A percentile compares a stretch with the other conserved stretches of the same genome.
Evolutionary conservation across 2,329 filamentous ascomycete species (phyloP).

Genomic region (Xylariaceae sp.): DNA sequence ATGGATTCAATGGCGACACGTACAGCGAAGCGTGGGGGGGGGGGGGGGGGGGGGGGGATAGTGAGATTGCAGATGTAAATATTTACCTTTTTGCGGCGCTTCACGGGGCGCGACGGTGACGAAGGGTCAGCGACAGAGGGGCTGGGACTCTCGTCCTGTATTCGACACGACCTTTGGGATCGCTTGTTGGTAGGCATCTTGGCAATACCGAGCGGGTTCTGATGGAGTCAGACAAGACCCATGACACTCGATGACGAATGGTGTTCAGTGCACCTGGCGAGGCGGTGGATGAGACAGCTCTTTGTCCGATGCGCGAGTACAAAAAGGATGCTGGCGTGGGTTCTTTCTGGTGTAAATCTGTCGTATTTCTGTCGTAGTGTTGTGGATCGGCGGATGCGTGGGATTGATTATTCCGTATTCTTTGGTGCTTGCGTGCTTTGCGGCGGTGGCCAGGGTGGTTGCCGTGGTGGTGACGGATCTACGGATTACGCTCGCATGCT

Average conservation of each 20-base stretch:
- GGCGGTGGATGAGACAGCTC: background rate
- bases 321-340: background rate
- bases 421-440: background rate
- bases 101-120: slow-evolving; percentile 57
- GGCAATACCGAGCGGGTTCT: background rate
- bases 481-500: background rate
- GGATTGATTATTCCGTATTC: background rate
- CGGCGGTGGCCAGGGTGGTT: background rate
- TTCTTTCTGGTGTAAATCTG: background rate
- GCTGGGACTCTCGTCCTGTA: slow-evolving; percentile 30
- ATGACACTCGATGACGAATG: slow-evolving; percentile 16
- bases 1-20: background rate
- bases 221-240: slow-evolving; percentile 19
- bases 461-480: background rate
- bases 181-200: slow-evolving; percentile 39
- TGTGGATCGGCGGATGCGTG: background rate
- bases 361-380: no score
- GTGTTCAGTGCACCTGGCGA: background rate
- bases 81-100: slow-evolving; percentile 58
- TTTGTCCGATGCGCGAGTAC: background rate
- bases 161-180: slow-evolving; percentile 34
- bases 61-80: slow-evolving; percentile 9
- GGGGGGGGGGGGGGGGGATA: background rate
- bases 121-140: slow-evolving; percentile 42
- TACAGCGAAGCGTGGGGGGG: slow-evolving; percentile 2